Evolutionary conservation across 805 yeast species (phyloP), one percentile per base, ranked within the genome.

Genomic region (Suhomyces prunicola): DNA sequence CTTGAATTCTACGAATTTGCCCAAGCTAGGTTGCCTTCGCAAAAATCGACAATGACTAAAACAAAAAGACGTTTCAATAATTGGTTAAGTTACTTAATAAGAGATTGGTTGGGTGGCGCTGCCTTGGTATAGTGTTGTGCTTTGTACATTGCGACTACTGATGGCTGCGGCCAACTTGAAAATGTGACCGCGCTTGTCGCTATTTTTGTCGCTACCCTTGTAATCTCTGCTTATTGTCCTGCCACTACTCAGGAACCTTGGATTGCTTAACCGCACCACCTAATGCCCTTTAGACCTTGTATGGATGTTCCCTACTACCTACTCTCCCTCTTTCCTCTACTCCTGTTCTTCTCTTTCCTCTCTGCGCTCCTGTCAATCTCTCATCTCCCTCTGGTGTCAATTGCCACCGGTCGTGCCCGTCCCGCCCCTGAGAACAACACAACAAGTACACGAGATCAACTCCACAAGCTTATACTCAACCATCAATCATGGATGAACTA

Each of bases 401-500:
- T 42, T 42, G 19, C 44, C 15, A 40, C 33, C 50, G 49, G 50
- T 29, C 51, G 47, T 48, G 47, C 26, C 39, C 46, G 23, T 39
- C 22, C 51, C 51, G 12, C 33, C 51, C 42, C 42, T 33, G 19
- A 41, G 46, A 9, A 39, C 44, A 24, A 24, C 33, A 31, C 44
- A 36, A 40, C 23, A 26, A 26, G 46, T 9, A 13, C 36, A n/a
- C 44, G 27, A 10, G 17, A 19, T 24, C 46, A 48, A 40, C 46
- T 27, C 26, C 17, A 24, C 45, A 23, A 42, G 36, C 45, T 15
- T 42, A 39, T 5, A 39, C 42, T 39, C 31, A 24, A 44, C 12
- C 22, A 46, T 24, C 39, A 35, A 50, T 29, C 54, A 88, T 88
- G 94, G 94, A 88, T 72, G 90, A 86, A 70, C 72, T 84, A 24